Percentiles rank a stretch among this genome's conserved stretches.
Evolutionary conservation across 768 basidiomycete genomes (phyloP).

Genomic region (Mycena rebaudengoi): DNA sequence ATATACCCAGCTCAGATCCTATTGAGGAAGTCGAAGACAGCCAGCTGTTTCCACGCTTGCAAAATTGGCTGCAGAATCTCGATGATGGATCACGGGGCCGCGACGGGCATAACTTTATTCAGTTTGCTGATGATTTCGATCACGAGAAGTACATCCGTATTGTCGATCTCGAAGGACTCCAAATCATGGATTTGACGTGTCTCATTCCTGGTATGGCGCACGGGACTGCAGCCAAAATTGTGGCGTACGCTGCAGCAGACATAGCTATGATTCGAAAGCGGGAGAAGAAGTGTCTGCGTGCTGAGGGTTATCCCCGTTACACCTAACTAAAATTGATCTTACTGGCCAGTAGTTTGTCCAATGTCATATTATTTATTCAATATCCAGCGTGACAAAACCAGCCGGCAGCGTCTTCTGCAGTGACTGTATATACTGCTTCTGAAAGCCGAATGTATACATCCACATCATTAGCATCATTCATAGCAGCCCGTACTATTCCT

Average conservation of each 20-base stretch:
- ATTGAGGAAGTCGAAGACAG: neutral
- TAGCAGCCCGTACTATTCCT: constrained; percentile 18
- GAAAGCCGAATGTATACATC: constrained; percentile 31
- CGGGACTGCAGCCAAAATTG: neutral
- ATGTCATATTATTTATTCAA: neutral
- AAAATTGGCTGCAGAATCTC: neutral
- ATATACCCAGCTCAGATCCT: neutral
- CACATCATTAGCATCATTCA: constrained; percentile 21
- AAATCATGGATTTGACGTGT: neutral
- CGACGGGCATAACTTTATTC: neutral
- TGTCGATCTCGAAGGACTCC: neutral
- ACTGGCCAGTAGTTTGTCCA: too few species aligned
- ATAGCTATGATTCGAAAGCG: neutral
- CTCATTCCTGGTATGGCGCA: neutral
- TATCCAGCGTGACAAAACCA: constrained; percentile 31
- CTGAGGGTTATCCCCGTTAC: neutral
- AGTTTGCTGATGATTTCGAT: neutral
- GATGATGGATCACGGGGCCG: neutral
- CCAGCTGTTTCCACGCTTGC: neutral
- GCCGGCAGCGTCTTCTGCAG: constrained; percentile 20
- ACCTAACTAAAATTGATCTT: too few species aligned
- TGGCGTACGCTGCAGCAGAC: neutral
- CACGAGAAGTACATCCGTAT: constrained; percentile 3
- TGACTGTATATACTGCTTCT: constrained; percentile 31
- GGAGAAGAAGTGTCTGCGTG: neutral